These are phyloP conservation scores for Taphrina pruni DNA, from an alignment of 1,139 yeast genomes.

Conservation along the genomic window DNA sequence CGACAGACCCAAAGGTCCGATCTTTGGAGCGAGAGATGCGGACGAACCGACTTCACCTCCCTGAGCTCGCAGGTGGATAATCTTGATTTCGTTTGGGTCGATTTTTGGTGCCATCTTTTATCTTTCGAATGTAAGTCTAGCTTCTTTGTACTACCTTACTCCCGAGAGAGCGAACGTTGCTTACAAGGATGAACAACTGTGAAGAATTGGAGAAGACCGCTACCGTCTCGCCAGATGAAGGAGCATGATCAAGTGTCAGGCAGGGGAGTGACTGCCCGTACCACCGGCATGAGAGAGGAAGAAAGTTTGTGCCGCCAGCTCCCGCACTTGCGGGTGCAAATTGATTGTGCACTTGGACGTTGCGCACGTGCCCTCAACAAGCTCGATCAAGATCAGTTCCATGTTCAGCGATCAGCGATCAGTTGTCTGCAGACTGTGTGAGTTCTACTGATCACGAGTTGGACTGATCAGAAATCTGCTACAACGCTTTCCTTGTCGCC, in stretches of 20 bases:
- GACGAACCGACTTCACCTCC: constrained; percentile 99
- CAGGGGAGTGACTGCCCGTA: neutral
- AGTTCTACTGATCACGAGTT: neutral
- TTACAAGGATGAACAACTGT: constrained; percentile 39
- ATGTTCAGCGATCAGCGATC: neutral
- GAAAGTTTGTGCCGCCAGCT: constrained; percentile 11
- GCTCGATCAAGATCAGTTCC: neutral
- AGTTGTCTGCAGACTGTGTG: neutral
- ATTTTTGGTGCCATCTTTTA: constrained; percentile 63
- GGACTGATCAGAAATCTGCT: constrained; percentile 1
- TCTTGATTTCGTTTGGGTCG: constrained; percentile 98
- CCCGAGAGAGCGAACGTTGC: constrained; percentile 31
- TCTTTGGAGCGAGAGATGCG: constrained; percentile 99
- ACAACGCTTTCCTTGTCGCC: neutral
- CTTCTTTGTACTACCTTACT: constrained; percentile 40
- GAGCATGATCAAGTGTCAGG: neutral
- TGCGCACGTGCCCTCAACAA: too few species aligned
- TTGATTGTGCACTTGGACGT: neutral
- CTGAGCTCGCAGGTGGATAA: constrained; percentile 98
- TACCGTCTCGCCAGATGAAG: neutral
- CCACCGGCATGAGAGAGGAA: neutral
- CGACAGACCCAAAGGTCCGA: constrained; percentile 99
- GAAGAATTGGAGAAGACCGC: constrained; percentile 13
- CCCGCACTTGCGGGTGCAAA: neutral
- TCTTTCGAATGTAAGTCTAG: neutral